Conservation (phyloP, 805 yeast species). For the Zygosaccharomyces gambellarensis region DNA sequence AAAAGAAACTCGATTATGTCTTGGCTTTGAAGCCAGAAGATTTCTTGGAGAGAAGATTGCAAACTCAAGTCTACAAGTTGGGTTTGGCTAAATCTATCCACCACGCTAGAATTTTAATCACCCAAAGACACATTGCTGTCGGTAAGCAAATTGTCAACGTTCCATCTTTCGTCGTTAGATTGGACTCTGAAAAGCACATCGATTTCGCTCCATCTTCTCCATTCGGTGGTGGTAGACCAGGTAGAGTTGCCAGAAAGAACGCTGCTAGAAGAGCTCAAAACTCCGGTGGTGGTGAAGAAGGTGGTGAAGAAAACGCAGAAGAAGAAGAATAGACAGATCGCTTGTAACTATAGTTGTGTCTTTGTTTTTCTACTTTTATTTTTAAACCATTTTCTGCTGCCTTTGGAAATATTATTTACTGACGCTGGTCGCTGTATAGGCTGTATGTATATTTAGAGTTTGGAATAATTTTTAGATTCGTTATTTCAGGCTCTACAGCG, state of each 20-base stretch:
- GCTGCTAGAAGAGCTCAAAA: constrained; percentile 44
- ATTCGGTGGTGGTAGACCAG: constrained; percentile 99
- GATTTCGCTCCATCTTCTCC: constrained; percentile 99
- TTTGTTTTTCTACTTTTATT: neutral
- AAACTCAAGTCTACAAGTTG: constrained; percentile 99
- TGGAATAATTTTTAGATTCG: neutral
- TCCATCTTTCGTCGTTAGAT: constrained; percentile 99
- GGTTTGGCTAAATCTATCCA: constrained; percentile 99
- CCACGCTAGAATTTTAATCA: constrained; percentile 98
- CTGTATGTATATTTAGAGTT: constrained; percentile 9
- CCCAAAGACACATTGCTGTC: constrained; percentile 99
- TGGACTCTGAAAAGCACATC: constrained; percentile 99
- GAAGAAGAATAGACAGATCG: constrained; percentile 58
- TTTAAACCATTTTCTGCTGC: neutral
- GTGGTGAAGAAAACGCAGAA: constrained; percentile 69
- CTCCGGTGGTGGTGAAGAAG: constrained; percentile 51
- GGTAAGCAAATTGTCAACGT: constrained; percentile 99
- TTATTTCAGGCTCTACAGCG: constrained; percentile 5
- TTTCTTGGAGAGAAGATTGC: constrained; percentile 99
- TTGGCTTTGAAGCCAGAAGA: constrained; percentile 97
- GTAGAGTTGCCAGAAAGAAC: constrained; percentile 98
- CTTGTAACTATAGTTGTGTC: constrained; percentile 5
- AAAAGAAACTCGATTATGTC: constrained; percentile 99
- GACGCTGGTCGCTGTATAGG: constrained; percentile 12
- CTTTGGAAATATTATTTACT: neutral